These are phyloP conservation scores for Fomitopsis palustris DNA, from an alignment of 1,284 basidiomycete species.

Conservation along the genomic window DNA sequence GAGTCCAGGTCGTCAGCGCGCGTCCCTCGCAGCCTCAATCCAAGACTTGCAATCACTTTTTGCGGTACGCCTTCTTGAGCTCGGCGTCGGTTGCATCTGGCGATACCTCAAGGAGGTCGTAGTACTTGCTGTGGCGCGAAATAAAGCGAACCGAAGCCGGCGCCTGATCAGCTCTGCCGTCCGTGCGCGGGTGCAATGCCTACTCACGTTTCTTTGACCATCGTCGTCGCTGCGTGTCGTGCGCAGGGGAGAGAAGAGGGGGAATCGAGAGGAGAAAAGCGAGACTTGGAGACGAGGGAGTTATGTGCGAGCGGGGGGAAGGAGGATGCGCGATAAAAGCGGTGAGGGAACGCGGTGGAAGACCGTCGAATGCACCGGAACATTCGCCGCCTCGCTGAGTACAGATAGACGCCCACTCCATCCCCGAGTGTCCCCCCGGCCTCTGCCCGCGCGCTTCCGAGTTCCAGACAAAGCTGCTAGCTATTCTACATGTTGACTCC, in stretches of 20 bases:
- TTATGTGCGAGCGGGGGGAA: constrained; percentile 12
- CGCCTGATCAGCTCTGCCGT: background rate
- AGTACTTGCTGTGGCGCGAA: constrained; percentile 66
- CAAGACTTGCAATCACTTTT: constrained; percentile 58
- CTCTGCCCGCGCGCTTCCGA: too few relatives aligned
- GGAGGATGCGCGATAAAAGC: constrained; percentile 16
- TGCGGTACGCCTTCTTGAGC: constrained; percentile 93
- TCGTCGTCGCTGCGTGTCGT: constrained; percentile 25
- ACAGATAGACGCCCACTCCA: constrained; percentile 6
- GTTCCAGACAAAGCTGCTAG: too few relatives aligned
- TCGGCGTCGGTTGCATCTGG: constrained; percentile 76
- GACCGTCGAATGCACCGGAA: constrained; percentile 36
- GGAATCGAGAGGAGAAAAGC: constrained; percentile 10
- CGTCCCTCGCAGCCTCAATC: background rate
- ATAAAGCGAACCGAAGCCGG: background rate
- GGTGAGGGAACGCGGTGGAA: constrained; percentile 22
- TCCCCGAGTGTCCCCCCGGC: background rate
- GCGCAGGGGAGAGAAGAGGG: constrained; percentile 15
- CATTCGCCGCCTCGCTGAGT: constrained; percentile 9
- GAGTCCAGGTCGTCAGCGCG: constrained; percentile 15
- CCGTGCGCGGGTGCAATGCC: constrained; percentile 5
- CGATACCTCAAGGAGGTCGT: constrained; percentile 83
- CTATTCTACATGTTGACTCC: background rate
- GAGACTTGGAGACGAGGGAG: constrained; percentile 7
- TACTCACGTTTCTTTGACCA: constrained; percentile 68